Percentiles rank a stretch among this genome's conserved stretches.
These are phyloP conservation scores for Boletus vermiculosoides DNA, from an alignment of 768 basidiomycete species.

Conservation along the genomic window DNA sequence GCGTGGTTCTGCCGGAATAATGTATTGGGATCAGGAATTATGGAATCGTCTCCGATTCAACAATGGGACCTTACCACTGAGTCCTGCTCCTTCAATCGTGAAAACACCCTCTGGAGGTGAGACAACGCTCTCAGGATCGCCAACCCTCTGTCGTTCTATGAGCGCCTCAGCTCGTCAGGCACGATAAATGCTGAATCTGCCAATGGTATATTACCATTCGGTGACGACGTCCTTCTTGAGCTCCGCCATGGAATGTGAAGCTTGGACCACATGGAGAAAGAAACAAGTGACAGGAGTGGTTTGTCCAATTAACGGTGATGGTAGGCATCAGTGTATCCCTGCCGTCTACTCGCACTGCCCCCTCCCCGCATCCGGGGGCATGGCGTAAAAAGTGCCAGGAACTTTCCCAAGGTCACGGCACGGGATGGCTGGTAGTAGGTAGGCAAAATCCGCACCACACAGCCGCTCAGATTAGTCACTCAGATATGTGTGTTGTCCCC, in stretches of 20 bases:
- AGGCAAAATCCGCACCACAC: too few relatives aligned
- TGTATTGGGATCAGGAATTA: neutral
- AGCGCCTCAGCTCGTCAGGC: neutral
- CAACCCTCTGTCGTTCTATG: slow-evolving; percentile 3
- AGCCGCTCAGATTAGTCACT: too few relatives aligned
- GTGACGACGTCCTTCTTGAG: slow-evolving; percentile 3
- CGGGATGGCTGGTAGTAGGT: too few relatives aligned
- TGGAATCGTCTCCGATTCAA: neutral
- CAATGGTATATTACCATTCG: neutral
- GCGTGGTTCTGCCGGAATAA: slow-evolving; percentile 2
- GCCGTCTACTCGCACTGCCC: neutral
- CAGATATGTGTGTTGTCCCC: neutral
- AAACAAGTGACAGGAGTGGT: neutral
- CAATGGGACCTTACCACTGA: neutral
- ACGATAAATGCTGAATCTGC: neutral
- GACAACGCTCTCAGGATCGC: neutral
- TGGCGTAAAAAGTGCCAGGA: neutral
- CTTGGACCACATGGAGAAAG: slow-evolving; percentile 6
- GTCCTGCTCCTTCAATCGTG: neutral
- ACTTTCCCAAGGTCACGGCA: slow-evolving; percentile 7
- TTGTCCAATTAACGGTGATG: neutral
- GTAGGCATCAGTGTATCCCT: neutral
- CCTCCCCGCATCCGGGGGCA: neutral
- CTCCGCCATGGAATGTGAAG: slow-evolving; percentile 10
- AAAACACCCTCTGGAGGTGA: neutral